A percentile compares a stretch with the other conserved stretches of the same genome.
Conservation (phyloP, 768 basidiomycete species). For the Pholiota molesta region DNA sequence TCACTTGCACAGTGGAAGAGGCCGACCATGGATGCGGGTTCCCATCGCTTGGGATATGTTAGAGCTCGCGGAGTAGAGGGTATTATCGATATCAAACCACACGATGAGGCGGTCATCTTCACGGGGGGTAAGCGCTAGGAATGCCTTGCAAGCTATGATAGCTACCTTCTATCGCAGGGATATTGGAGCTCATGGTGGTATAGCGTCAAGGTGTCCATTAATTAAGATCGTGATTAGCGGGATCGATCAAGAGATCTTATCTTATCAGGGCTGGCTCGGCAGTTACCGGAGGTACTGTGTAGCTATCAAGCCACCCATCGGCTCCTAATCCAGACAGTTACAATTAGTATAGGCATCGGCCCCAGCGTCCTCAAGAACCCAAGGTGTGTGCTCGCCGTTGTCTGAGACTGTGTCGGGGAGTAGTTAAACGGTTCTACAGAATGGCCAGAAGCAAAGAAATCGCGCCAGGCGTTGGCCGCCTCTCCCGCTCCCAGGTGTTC, state of each 20-base stretch:
- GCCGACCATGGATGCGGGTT: constrained; percentile 71
- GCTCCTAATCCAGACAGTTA: constrained; percentile 33
- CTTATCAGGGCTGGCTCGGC: constrained; percentile 32
- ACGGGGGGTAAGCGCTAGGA: background rate
- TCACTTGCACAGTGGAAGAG: background rate
- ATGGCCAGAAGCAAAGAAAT: constrained; percentile 90
- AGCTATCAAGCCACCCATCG: constrained; percentile 47
- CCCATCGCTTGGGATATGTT: constrained; percentile 83
- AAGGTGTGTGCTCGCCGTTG: constrained; percentile 38
- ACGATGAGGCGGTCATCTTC: constrained; percentile 62
- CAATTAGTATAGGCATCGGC: constrained; percentile 48
- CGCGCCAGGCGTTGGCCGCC: constrained; percentile 77
- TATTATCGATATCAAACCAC: constrained; percentile 90
- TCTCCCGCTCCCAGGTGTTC: constrained; percentile 82
- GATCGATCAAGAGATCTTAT: constrained; percentile 10
- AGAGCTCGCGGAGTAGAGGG: constrained; percentile 77
- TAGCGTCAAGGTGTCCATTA: background rate
- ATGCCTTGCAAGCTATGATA: background rate
- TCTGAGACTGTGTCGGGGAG: constrained; percentile 14
- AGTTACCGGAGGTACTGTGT: constrained; percentile 43
- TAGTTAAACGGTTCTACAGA: constrained; percentile 37
- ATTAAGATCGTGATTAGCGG: background rate
- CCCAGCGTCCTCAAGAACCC: constrained; percentile 54
- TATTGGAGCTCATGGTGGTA: constrained; percentile 4
- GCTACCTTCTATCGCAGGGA: background rate